Evolutionary conservation across 768 basidiomycete genomes (phyloP), one percentile per base, ranked within the genome.

Genomic region (Melanogaster broomeanus): DNA sequence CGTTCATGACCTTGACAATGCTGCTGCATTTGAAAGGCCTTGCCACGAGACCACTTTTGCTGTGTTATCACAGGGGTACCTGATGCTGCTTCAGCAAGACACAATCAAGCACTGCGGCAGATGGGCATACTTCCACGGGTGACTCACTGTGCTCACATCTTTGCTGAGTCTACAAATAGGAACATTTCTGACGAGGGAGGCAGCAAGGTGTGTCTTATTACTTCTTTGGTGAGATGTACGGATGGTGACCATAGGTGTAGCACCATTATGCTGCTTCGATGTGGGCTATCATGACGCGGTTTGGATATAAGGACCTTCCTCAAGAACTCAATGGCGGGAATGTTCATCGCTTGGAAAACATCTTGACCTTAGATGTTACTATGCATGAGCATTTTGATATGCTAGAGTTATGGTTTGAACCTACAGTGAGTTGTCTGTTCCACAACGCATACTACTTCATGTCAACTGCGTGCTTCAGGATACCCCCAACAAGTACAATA

Each of bases 1-100:
- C 30, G 11, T 12, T 12, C 30, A 31, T 12, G 30, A 51, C 45
- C 7, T 47, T 47, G n/a, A 52, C 1, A 42, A 18, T 31, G 40
- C 16, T 33, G 31, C n/a, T 33, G 30, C 13, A 2, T 55, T 45
- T 12, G 27, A 47, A 19, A 72, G 73, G 71, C 74, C 42, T 60
- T 74, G 18, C 47, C 67, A 38, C 69, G 74, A 27, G 73, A 76
- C 50, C 62, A 58, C 5, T 71, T 53, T 57, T 66, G 60, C 41
- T 76, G 74, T 49, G 55, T 71, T 10, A 51, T 73, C 7, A 65
- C 67, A 12, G 66, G 64, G 42, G 19, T 28, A 19, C 55, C 63
- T 42, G 72, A 74, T 21, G 1, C 3, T 3, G 1, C 9, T 38
- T 1, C 13, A n/a, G 37, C 37, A n/a, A 38, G 1, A n/a, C 2